Base-by-base conservation (phyloP, 1,284 basidiomycete species). In the Irpex lacteus region DNA sequence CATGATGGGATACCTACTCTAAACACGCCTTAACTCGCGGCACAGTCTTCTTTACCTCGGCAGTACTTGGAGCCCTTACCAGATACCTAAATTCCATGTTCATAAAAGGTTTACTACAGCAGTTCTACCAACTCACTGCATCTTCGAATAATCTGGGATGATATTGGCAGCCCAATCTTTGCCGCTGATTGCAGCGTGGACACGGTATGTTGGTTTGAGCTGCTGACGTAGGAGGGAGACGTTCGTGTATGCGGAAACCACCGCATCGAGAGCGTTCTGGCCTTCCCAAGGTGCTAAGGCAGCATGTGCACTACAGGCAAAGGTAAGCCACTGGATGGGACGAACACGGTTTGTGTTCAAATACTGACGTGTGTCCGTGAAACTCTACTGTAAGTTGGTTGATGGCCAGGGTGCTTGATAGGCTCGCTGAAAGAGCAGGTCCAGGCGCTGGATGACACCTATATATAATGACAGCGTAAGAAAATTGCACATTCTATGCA, bases 251-350 rank as follows among this genome's bases (percentile, higher is more conserved):
- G 92, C 90, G 7, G 91, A 76, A 63, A 94, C 89, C 1, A 91
- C 94, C 0, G 94, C 94, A 73, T 95, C 94, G 44, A 94, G 82
- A 2, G 95, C 94, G 71, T 96, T 96, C 62, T 84, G 82, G 34
- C 91, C 94, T 76, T 95, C 90, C 92, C 92, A 94, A 19, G 91
- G 92, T 4, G 89, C 82, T 26, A 83, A 82, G n/a, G 87, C 89
- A 15, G 92, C 92, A 72, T 94, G 92, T 8, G 91, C 88, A 49
- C 91, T 91, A n/a, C n/a, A n/a, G n/a, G n/a, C n/a, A n/a, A n/a
- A n/a, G n/a, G n/a, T n/a, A n/a, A n/a, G n/a, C n/a, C n/a, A n/a
- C n/a, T n/a, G n/a, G n/a, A n/a, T n/a, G n/a, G n/a, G n/a, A n/a
- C n/a, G n/a, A n/a, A n/a, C n/a, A n/a, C n/a, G n/a, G n/a, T n/a